These are phyloP conservation scores for Chalciporus sphaerocephalus DNA, from an alignment of 768 basidiomycete genomes.

Conservation along the genomic window DNA sequence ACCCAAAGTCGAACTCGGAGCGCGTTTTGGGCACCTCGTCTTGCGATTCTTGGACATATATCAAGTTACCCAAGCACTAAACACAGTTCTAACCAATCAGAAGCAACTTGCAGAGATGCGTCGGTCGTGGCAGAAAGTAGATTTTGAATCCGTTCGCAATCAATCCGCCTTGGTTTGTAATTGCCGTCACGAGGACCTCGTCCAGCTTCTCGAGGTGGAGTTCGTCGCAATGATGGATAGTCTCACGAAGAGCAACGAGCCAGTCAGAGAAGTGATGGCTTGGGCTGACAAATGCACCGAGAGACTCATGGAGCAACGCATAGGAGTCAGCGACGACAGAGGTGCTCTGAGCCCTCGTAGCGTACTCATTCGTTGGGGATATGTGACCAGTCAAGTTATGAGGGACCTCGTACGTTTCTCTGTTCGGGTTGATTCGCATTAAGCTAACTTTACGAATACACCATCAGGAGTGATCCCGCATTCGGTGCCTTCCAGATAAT, in stretches of 20 bases:
- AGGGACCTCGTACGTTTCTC: constrained; percentile 67
- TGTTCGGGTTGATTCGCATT: background rate
- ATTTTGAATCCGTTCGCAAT: constrained; percentile 88
- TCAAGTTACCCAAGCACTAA: constrained; percentile 85
- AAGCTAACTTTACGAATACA: constrained; percentile 42
- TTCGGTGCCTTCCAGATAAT: constrained; percentile 91
- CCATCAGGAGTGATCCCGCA: constrained; percentile 87
- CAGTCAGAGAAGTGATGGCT: constrained; percentile 81
- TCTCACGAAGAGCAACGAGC: constrained; percentile 67
- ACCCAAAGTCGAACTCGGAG: constrained; percentile 86
- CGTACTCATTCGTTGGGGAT: constrained; percentile 86
- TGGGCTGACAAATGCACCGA: constrained; percentile 93
- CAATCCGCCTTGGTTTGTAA: constrained; percentile 93
- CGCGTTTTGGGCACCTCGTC: constrained; percentile 86
- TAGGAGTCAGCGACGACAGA: constrained; percentile 62
- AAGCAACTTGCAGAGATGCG: constrained; percentile 85
- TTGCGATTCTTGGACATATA: constrained; percentile 89
- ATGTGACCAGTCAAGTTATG: constrained; percentile 92
- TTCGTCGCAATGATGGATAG: constrained; percentile 74
- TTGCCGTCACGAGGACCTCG: constrained; percentile 84
- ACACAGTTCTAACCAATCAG: constrained; percentile 82
- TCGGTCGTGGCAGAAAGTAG: constrained; percentile 81
- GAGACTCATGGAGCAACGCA: constrained; percentile 69
- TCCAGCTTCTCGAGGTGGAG: constrained; percentile 81
- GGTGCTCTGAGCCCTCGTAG: constrained; percentile 82